phyloP scores from a whole-genome alignment of 345 rosid species.

The Mercurialis annua region DNA sequence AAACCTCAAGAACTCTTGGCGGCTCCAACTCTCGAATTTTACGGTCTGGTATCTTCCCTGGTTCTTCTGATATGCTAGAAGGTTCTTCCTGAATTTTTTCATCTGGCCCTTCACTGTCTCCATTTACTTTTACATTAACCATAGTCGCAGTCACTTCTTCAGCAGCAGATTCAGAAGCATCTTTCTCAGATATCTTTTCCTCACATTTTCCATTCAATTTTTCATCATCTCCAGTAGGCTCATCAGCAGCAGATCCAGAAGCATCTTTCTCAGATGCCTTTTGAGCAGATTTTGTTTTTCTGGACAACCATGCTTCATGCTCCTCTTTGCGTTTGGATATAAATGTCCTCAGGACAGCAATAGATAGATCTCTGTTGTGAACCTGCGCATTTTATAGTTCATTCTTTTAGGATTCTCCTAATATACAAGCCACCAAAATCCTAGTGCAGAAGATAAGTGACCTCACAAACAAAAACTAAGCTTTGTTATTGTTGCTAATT shows the following conservation, averaged over 20 bases:
- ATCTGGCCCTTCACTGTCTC: constrained; percentile 37
- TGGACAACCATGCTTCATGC: constrained; percentile 53
- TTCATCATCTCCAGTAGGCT: constrained; percentile 27
- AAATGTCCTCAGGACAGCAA: constrained; percentile 83
- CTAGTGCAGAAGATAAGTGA: not conserved
- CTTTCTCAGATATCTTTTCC: constrained; percentile 36
- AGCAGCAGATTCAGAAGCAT: constrained; percentile 27
- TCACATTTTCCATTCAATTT: constrained; percentile 39
- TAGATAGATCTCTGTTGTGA: constrained; percentile 84
- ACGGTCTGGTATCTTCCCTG: constrained; percentile 39
- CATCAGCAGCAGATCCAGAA: constrained; percentile 28
- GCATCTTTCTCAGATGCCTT: constrained; percentile 39
- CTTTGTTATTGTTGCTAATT: no score
- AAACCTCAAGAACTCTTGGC: constrained; percentile 89
- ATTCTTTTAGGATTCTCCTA: constrained; percentile 12
- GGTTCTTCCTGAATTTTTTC: constrained; percentile 44
- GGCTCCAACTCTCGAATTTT: constrained; percentile 64
- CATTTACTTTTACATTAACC: constrained; percentile 38
- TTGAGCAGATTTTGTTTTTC: constrained; percentile 41
- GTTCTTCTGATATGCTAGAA: constrained; percentile 39
- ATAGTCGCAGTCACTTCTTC: constrained; percentile 32
- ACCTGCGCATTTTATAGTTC: constrained; percentile 45
- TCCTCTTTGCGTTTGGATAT: constrained; percentile 66
- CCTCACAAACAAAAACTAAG: not conserved
- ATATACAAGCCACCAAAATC: not conserved